These are phyloP conservation scores for Alternaria triticimaculans DNA, from an alignment of 2,329 filamentous ascomycete species.

Conservation along the genomic window DNA sequence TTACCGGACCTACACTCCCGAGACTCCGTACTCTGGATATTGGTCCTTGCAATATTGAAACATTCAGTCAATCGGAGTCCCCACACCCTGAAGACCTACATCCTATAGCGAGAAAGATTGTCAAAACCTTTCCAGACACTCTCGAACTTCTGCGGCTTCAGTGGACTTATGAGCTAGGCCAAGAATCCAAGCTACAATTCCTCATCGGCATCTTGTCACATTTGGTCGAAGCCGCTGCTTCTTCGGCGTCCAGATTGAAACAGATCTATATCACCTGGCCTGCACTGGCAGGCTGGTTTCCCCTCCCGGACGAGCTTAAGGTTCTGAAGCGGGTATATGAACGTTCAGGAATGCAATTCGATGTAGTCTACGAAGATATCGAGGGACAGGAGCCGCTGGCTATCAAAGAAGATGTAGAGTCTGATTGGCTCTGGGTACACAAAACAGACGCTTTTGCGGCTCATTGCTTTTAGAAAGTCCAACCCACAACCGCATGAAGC, in stretches of 20 bases:
- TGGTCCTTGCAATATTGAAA: conserved; percentile 1
- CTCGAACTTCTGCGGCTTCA: conserved; percentile 3
- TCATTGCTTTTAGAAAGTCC: neutral
- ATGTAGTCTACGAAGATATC: neutral
- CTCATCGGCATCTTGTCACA: neutral
- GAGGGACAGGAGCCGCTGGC: neutral
- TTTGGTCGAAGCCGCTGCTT: neutral
- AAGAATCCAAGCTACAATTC: neutral
- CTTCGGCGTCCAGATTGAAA: neutral
- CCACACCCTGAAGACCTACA: neutral
- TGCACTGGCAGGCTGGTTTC: neutral
- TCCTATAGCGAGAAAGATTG: neutral
- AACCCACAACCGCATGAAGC: neutral
- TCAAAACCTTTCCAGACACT: neutral
- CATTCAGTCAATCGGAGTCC: neutral
- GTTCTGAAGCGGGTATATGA: neutral
- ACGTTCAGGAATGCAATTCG: neutral
- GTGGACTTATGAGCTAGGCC: neutral
- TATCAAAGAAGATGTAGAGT: neutral
- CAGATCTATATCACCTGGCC: conserved; percentile 7
- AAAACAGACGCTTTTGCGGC: conserved; percentile 1
- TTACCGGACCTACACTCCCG: neutral
- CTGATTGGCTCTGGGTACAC: conserved; percentile 9
- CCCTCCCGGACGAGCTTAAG: neutral
- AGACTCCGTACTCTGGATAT: conserved; percentile 5